Conservation (phyloP, 805 yeast species). For the Metschnikowia shivogae region DNA sequence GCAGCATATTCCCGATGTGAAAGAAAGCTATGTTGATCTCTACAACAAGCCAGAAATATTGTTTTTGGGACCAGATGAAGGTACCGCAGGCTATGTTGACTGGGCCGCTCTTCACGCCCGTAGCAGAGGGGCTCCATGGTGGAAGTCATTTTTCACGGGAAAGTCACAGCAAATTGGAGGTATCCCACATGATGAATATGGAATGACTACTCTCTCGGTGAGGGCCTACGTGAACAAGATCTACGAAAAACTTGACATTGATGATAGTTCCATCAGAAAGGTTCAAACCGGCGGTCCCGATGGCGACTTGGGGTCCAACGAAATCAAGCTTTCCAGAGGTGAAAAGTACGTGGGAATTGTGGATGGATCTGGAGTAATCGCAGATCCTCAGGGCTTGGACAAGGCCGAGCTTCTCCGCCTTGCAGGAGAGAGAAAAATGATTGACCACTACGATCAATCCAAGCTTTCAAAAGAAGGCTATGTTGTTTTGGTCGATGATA, state of each 20-base stretch:
- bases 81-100: slow-evolving; percentile 91
- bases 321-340: slow-evolving; percentile 76
- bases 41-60: slow-evolving; percentile 83
- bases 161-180: slow-evolving; percentile 91
- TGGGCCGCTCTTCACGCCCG: slow-evolving; percentile 98
- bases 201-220: slow-evolving; percentile 95
- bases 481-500: slow-evolving; percentile 80
- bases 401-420: slow-evolving; percentile 72
- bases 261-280: slow-evolving; percentile 58
- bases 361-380: slow-evolving; percentile 94
- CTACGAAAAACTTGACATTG: slow-evolving; percentile 70
- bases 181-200: slow-evolving; percentile 96
- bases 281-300: slow-evolving; percentile 99
- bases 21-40: slow-evolving; percentile 80
- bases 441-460: slow-evolving; percentile 61
- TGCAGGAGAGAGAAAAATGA: slow-evolving; percentile 74
- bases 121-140: slow-evolving; percentile 90
- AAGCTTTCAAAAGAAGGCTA: slow-evolving; percentile 75
- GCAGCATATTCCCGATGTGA: slow-evolving; percentile 66
- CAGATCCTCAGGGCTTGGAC: slow-evolving; percentile 87
- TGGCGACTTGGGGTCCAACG: slow-evolving; percentile 96
- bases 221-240: slow-evolving; percentile 86
- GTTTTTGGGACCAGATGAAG: slow-evolving; percentile 99
- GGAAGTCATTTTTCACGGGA: slow-evolving; percentile 98
- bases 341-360: slow-evolving; percentile 86